Percentiles rank a stretch among this genome's conserved stretches.
phyloP scores from a whole-genome alignment of 2,329 filamentous ascomycete genomes.

The Aspergillus tanneri region DNA sequence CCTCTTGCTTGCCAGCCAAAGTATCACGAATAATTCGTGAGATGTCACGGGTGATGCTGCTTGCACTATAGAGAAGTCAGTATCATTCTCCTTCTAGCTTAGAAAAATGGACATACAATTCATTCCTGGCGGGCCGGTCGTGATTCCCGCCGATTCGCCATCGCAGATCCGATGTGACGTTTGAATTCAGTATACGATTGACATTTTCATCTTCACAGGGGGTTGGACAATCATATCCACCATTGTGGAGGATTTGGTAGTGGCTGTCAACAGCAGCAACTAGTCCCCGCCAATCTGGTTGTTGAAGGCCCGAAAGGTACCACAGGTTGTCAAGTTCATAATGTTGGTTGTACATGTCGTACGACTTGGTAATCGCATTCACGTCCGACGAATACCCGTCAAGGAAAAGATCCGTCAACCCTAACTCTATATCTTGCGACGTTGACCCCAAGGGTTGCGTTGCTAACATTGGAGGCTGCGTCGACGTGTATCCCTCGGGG shows the following conservation, averaged over 20 bases:
- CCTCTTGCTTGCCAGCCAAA: constrained; percentile 27
- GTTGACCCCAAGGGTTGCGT: constrained; percentile 27
- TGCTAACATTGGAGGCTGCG: constrained; percentile 23
- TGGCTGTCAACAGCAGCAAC: constrained; percentile 48
- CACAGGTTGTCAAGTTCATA: constrained; percentile 44
- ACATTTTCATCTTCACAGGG: constrained; percentile 38
- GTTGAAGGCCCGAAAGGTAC: constrained; percentile 42
- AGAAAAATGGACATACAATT: constrained; percentile 40
- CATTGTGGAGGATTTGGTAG: constrained; percentile 42
- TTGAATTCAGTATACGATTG: constrained; percentile 37
- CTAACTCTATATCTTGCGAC: constrained; percentile 28
- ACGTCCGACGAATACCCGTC: constrained; percentile 43
- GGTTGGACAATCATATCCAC: constrained; percentile 31
- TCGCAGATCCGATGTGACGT: constrained; percentile 29
- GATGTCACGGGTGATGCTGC: constrained; percentile 42
- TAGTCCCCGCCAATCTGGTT: constrained; percentile 43
- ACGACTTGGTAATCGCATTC: constrained; percentile 36
- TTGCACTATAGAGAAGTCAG: constrained; percentile 38
- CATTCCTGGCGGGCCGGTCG: constrained; percentile 34
- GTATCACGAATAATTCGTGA: constrained; percentile 43
- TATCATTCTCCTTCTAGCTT: neutral
- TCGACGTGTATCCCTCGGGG: constrained; percentile 24
- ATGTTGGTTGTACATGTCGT: constrained; percentile 41
- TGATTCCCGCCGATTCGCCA: constrained; percentile 40
- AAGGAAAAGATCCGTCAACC: constrained; percentile 37